Conservation (phyloP, 129 eudicot species). For the Artemisia tridentata region DNA sequence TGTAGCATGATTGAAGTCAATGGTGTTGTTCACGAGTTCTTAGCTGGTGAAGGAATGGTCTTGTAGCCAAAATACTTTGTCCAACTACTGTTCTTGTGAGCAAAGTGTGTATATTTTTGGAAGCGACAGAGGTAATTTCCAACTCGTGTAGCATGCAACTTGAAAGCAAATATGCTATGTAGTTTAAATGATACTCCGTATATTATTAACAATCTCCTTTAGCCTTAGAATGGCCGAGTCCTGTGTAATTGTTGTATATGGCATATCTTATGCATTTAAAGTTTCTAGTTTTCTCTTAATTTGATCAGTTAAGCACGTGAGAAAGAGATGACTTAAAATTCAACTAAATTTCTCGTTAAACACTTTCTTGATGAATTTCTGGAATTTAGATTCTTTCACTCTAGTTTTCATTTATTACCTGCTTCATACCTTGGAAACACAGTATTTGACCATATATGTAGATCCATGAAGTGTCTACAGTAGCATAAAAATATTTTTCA, state of each 20-base stretch:
- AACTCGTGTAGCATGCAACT: background rate
- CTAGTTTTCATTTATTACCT: background rate
- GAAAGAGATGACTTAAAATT: no score
- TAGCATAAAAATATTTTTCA: background rate
- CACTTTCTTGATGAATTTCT: background rate
- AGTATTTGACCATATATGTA: background rate
- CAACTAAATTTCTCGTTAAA: background rate
- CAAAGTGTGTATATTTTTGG: conserved; percentile 5
- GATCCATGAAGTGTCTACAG: background rate
- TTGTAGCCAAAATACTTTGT: conserved; percentile 3
- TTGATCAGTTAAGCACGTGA: no score
- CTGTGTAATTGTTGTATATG: background rate
- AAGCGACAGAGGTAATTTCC: background rate
- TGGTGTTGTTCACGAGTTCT: conserved; percentile 48
- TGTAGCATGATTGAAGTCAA: conserved; percentile 49
- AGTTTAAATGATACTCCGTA: background rate
- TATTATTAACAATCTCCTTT: background rate
- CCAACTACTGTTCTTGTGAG: background rate
- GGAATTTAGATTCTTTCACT: background rate
- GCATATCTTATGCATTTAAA: no score
- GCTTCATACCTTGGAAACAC: background rate
- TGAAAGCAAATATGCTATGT: background rate
- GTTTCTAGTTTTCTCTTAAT: background rate
- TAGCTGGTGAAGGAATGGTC: conserved; percentile 46
- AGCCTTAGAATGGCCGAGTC: background rate